These are phyloP conservation scores for Ensete glaucum DNA, from an alignment of 176 grass and related monocot genomes.

Conservation along the genomic window DNA sequence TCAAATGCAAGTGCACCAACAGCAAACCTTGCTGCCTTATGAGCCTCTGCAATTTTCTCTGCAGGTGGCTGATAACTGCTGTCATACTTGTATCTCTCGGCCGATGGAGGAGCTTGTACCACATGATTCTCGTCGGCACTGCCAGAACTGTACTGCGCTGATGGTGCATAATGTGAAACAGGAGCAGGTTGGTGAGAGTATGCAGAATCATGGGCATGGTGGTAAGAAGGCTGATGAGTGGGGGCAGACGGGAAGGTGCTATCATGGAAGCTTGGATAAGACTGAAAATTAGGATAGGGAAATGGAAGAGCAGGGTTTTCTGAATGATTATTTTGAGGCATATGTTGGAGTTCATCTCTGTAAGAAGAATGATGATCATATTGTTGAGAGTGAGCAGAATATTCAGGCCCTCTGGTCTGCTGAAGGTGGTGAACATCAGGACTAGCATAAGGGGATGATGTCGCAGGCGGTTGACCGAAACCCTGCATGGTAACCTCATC, in stretches of 20 bases:
- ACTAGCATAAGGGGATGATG: constrained; percentile 46
- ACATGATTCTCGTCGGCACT: constrained; percentile 23
- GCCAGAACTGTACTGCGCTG: constrained; percentile 24
- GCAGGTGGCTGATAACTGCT: constrained; percentile 73
- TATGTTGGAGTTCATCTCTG: constrained; percentile 37
- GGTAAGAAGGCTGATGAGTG: constrained; percentile 45
- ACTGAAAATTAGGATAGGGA: constrained; percentile 88
- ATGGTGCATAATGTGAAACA: constrained; percentile 21
- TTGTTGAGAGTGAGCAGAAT: constrained; percentile 42
- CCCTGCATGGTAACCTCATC: constrained; percentile 35
- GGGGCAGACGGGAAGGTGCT: constrained; percentile 48
- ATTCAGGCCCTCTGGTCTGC: constrained; percentile 34
- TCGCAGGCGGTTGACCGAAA: constrained; percentile 34
- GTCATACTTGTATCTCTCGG: constrained; percentile 61
- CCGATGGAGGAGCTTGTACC: constrained; percentile 19
- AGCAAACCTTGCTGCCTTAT: constrained; percentile 89
- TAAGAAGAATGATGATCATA: constrained; percentile 60
- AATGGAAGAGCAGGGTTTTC: constrained; percentile 44
- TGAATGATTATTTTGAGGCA: constrained; percentile 51
- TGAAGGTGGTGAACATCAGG: constrained; percentile 39
- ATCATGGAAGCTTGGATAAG: constrained; percentile 85
- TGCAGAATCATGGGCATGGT: constrained; percentile 36
- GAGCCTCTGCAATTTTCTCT: constrained; percentile 81
- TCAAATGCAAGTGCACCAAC: constrained; percentile 94
- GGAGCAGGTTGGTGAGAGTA: constrained; percentile 25